phyloP scores from a whole-genome alignment of 768 basidiomycete species.

The Tricholoma sp. region DNA sequence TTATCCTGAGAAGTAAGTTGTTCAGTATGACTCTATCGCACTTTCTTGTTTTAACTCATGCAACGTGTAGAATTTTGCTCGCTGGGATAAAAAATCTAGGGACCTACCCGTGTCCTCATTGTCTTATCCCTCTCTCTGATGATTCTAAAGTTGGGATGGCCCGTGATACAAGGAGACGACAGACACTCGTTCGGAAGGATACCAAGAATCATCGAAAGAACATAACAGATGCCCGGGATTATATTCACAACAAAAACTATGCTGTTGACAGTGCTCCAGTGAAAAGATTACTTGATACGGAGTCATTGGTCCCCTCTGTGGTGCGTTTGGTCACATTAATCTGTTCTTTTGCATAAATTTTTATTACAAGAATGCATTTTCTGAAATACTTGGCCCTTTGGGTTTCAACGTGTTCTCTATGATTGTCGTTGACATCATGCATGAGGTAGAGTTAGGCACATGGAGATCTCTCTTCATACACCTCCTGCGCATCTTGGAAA shows the following conservation, averaged over 20 bases:
- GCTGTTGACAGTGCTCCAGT: slow-evolving; percentile 2
- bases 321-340: too few species aligned
- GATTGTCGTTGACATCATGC: slow-evolving; percentile 30
- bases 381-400: not conserved
- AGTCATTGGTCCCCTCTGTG: too few species aligned
- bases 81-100: too few species aligned
- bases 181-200: not conserved
- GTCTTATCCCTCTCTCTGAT: not conserved
- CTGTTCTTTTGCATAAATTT: too few species aligned
- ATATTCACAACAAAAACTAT: slow-evolving; percentile 1
- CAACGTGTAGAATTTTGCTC: too few species aligned
- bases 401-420: slow-evolving; percentile 22
- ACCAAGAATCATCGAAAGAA: not conserved
- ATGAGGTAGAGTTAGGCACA: slow-evolving; percentile 33
- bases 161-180: slow-evolving; percentile 2
- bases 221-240: not conserved
- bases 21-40: too few species aligned
- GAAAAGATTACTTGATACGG: slow-evolving; percentile 7
- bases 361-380: not conserved
- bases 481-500: slow-evolving; percentile 26
- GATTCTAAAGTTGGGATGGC: not conserved
- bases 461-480: slow-evolving; percentile 18
- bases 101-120: not conserved
- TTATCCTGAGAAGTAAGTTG: too few species aligned
- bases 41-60: too few species aligned